Conservation (phyloP, 2,329 filamentous ascomycete species). For the Paecilomyces formosus region DNA sequence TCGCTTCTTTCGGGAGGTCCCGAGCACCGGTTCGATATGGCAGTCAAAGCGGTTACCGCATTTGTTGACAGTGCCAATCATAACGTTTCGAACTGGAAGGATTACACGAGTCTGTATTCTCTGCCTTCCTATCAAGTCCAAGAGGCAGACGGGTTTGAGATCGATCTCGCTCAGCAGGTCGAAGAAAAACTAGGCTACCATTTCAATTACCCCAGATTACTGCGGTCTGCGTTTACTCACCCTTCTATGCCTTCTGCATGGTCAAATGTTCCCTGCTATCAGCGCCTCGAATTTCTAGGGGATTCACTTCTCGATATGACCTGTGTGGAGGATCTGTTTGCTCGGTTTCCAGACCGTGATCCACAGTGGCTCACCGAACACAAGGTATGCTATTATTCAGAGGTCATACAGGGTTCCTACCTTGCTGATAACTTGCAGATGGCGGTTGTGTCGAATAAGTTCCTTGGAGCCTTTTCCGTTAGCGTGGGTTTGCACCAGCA, state of each 20-base stretch:
- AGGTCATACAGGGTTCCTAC: slow-evolving; percentile 6
- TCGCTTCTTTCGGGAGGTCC: slow-evolving; percentile 54
- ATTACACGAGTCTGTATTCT: slow-evolving; percentile 65
- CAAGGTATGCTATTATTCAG: slow-evolving; percentile 47
- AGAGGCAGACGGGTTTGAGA: slow-evolving; percentile 57
- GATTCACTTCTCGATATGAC: slow-evolving; percentile 83
- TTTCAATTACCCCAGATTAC: slow-evolving; percentile 68
- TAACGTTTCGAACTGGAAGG: slow-evolving; percentile 58
- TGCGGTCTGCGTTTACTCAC: slow-evolving; percentile 81
- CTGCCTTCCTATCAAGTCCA: slow-evolving; percentile 64
- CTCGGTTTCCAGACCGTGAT: slow-evolving; percentile 67
- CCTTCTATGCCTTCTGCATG: slow-evolving; percentile 69
- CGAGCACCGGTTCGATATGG: slow-evolving; percentile 48
- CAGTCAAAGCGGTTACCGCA: slow-evolving; percentile 49
- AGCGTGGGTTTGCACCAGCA: slow-evolving; percentile 70
- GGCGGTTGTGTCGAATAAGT: slow-evolving; percentile 98
- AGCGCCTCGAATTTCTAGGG: slow-evolving; percentile 85
- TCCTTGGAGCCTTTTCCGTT: slow-evolving; percentile 75
- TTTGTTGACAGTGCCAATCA: slow-evolving; percentile 66
- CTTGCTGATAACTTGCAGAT: slow-evolving; percentile 42
- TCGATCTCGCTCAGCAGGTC: slow-evolving; percentile 60
- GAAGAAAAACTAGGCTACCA: slow-evolving; percentile 52
- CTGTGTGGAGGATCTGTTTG: slow-evolving; percentile 75
- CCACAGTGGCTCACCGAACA: slow-evolving; percentile 97
- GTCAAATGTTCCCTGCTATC: slow-evolving; percentile 78